phyloP scores from a whole-genome alignment of 2,329 filamentous ascomycete species.

The Phoma herbarum region DNA sequence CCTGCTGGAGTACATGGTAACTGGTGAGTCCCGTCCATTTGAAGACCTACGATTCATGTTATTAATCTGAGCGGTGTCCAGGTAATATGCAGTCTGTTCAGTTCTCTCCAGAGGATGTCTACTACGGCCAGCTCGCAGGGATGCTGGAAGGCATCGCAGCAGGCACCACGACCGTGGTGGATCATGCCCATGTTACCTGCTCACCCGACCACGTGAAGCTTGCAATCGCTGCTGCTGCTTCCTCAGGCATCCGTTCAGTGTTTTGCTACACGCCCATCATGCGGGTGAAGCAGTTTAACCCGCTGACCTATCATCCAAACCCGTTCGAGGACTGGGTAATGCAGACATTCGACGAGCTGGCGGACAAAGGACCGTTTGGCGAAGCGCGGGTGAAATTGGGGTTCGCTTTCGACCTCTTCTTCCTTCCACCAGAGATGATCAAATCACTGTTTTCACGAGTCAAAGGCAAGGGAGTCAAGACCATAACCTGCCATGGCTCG shows the following conservation, averaged over 20 bases:
- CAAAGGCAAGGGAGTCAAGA: not conserved
- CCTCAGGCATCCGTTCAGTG: conserved; percentile 58
- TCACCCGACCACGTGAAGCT: conserved; percentile 34
- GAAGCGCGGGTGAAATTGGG: not conserved
- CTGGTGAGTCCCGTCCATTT: conserved; percentile 37
- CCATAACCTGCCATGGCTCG: not conserved
- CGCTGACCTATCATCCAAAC: conserved; percentile 49
- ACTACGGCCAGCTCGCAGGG: conserved; percentile 49
- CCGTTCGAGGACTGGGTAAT: not conserved
- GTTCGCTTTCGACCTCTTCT: not conserved
- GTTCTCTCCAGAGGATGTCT: conserved; percentile 28
- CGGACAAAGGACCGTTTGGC: not conserved
- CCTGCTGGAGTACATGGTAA: conserved; percentile 55
- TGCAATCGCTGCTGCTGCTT: conserved; percentile 53
- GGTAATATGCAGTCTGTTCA: conserved; percentile 52
- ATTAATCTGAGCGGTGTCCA: conserved; percentile 45
- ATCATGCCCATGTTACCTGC: conserved; percentile 62
- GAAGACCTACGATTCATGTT: conserved; percentile 27
- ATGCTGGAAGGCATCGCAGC: conserved; percentile 62
- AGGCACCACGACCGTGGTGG: conserved; percentile 63
- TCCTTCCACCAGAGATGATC: not conserved
- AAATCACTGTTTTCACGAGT: not conserved
- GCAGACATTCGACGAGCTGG: not conserved
- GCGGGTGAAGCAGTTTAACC: conserved; percentile 54
- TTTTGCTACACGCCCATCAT: conserved; percentile 53